Evolutionary conservation across 2,329 filamentous ascomycete genomes (phyloP).

Genomic region (Phaeosphaeria sp.): DNA sequence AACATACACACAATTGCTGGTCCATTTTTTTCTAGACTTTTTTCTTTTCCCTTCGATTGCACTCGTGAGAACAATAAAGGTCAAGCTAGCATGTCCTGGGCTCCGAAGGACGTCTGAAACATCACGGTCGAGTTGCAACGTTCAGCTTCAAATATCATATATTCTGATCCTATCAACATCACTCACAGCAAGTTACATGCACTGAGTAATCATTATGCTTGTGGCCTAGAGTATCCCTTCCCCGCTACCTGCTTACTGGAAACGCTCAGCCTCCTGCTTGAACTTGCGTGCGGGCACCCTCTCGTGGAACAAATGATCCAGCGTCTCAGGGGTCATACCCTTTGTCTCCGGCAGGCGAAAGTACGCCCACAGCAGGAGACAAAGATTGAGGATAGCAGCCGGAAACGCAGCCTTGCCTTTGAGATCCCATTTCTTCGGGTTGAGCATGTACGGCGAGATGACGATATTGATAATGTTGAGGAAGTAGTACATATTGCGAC

Average conservation of each 20-base stretch:
- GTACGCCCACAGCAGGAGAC: conserved; percentile 78
- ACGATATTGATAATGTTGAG: conserved; percentile 62
- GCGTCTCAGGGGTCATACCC: conserved; percentile 80
- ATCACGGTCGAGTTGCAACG: no score
- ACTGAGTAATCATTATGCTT: no score
- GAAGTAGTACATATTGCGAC: conserved; percentile 75
- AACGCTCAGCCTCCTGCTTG: neutral
- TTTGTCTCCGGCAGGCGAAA: conserved; percentile 80
- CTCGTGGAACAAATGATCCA: conserved; percentile 79
- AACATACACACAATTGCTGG: no score
- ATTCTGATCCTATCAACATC: no score
- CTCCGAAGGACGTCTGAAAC: no score
- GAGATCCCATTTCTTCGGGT: conserved; percentile 70
- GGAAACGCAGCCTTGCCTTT: conserved; percentile 84
- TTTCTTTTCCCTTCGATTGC: no score
- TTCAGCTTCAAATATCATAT: no score
- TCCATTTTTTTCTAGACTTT: no score
- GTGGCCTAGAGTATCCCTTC: no score
- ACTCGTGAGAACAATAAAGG: no score
- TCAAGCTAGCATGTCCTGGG: no score
- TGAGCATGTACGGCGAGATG: neutral
- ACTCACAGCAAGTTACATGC: no score
- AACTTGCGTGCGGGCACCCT: conserved; percentile 32
- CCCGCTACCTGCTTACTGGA: neutral
- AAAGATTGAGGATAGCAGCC: conserved; percentile 78